A percentile compares a stretch with the other conserved stretches of the same genome.
Evolutionary conservation across 768 basidiomycete species (phyloP).

Genomic region (Phlebiopsis gigantea): DNA sequence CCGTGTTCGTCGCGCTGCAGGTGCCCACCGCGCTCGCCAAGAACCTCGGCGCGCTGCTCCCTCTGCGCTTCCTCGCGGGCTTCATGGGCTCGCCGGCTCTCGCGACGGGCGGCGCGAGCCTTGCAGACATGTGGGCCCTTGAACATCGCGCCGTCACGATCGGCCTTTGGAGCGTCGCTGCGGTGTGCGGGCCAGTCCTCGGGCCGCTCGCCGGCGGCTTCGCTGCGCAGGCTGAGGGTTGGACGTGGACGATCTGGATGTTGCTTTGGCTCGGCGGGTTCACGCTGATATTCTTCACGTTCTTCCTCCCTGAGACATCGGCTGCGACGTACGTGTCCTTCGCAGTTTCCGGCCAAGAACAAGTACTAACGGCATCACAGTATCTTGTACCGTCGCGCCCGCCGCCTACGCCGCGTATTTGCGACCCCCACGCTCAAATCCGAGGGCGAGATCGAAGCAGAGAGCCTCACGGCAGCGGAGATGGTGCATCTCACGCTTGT

Average conservation of each 20-base stretch:
- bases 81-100: conserved; percentile 30
- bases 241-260: conserved; percentile 32
- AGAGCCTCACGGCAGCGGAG: conserved; percentile 14
- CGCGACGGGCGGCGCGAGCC: conserved; percentile 28
- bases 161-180: conserved; percentile 25
- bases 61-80: conserved; percentile 30
- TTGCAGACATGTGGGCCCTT: conserved; percentile 21
- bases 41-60: conserved; percentile 28
- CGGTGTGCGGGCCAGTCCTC: conserved; percentile 25
- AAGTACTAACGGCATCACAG: conserved; percentile 7
- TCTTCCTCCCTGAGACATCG: conserved; percentile 29
- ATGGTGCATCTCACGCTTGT: conserved; percentile 24
- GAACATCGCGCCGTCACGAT: conserved; percentile 23
- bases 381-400: conserved; percentile 27
- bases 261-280: conserved; percentile 28
- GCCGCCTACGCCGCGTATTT: conserved; percentile 25
- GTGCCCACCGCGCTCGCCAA: conserved; percentile 29
- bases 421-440: conserved; percentile 24
- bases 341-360: not conserved
- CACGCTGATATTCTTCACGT: conserved; percentile 23
- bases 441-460: conserved; percentile 22
- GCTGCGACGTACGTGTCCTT: conserved; percentile 2
- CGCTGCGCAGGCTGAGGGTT: conserved; percentile 25
- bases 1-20: conserved; percentile 29
- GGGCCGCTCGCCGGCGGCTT: conserved; percentile 31